Percentiles rank a stretch among this genome's conserved stretches.
These are phyloP conservation scores for Sanghuangporus sanghuang DNA, from an alignment of 1,284 basidiomycete genomes.

Conservation along the genomic window DNA sequence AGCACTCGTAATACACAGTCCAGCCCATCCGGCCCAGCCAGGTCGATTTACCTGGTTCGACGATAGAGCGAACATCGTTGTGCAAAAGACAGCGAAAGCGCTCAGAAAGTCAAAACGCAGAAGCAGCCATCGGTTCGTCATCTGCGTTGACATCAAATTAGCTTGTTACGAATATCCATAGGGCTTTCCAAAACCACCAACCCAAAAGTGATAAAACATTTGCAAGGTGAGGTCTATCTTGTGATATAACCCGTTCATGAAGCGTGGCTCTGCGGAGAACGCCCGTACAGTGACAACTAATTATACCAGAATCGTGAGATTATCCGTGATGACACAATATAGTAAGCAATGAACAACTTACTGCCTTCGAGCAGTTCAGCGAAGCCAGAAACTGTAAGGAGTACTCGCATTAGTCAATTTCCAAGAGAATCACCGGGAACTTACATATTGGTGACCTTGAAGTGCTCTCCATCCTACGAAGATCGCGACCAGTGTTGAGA, in stretches of 20 bases:
- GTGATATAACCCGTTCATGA: slow-evolving; percentile 66
- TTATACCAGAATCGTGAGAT: too few species aligned
- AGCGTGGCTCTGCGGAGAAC: slow-evolving; percentile 78
- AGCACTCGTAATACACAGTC: slow-evolving; percentile 81
- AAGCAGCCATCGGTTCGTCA: slow-evolving; percentile 24
- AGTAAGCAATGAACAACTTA: neutral
- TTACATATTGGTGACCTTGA: slow-evolving; percentile 48
- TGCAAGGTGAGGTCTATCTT: slow-evolving; percentile 59
- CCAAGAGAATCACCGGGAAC: too few species aligned
- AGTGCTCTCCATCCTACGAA: slow-evolving; percentile 76
- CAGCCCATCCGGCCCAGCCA: slow-evolving; percentile 38
- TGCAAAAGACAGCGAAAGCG: slow-evolving; percentile 56
- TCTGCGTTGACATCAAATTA: slow-evolving; percentile 9
- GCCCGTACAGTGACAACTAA: slow-evolving; percentile 77
- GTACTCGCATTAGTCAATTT: neutral
- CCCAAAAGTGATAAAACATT: slow-evolving; percentile 6
- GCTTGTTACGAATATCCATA: too few species aligned
- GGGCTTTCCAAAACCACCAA: neutral
- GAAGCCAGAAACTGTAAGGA: slow-evolving; percentile 61
- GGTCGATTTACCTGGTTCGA: slow-evolving; percentile 29
- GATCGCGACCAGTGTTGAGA: slow-evolving; percentile 69
- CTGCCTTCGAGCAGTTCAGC: slow-evolving; percentile 72
- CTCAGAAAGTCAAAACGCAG: slow-evolving; percentile 44
- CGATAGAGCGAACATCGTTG: slow-evolving; percentile 73
- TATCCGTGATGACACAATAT: neutral